Conservation (phyloP, 2,329 filamentous ascomycete species). For the Dactylellina parvicollis region DNA sequence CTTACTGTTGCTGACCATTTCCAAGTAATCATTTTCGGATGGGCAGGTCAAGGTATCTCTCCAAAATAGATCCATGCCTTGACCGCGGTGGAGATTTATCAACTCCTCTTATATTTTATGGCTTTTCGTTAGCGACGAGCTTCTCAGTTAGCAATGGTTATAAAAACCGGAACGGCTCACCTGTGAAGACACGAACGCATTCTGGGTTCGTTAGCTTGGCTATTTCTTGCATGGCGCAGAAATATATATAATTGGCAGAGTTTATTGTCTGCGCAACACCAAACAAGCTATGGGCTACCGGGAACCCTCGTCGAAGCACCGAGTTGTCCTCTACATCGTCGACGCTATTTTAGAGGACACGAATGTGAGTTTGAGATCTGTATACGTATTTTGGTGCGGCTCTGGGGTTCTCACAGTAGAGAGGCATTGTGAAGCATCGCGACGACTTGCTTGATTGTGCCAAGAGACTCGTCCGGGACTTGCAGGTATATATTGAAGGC, state of each 20-base stretch:
- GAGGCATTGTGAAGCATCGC: slow-evolving; percentile 88
- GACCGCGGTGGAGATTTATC: slow-evolving; percentile 82
- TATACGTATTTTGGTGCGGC: not conserved
- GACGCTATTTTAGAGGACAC: slow-evolving; percentile 62
- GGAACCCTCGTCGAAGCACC: slow-evolving; percentile 77
- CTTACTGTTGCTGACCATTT: slow-evolving; percentile 83
- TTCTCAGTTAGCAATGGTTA: not conserved
- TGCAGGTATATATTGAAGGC: slow-evolving; percentile 84
- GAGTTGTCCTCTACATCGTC: slow-evolving; percentile 90
- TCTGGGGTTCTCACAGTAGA: slow-evolving; percentile 66
- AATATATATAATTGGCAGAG: slow-evolving; percentile 89
- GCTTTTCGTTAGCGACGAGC: not conserved
- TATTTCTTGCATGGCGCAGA: slow-evolving; percentile 79
- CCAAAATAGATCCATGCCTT: slow-evolving; percentile 94
- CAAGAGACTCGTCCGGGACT: slow-evolving; percentile 75
- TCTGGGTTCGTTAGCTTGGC: slow-evolving; percentile 74
- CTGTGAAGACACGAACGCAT: slow-evolving; percentile 75
- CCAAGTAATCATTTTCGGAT: slow-evolving; percentile 87
- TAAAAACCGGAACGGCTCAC: slow-evolving; percentile 16
- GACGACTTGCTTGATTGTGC: slow-evolving; percentile 80
- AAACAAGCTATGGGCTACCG: slow-evolving; percentile 85
- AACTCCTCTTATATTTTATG: slow-evolving; percentile 78
- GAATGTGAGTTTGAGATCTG: not conserved
- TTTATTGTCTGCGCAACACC: slow-evolving; percentile 90
- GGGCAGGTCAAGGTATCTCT: slow-evolving; percentile 84